These are phyloP conservation scores for Cryptosporidium tyzzeri DNA, from an alignment of 169 alveolate species.

Conservation along the genomic window DNA sequence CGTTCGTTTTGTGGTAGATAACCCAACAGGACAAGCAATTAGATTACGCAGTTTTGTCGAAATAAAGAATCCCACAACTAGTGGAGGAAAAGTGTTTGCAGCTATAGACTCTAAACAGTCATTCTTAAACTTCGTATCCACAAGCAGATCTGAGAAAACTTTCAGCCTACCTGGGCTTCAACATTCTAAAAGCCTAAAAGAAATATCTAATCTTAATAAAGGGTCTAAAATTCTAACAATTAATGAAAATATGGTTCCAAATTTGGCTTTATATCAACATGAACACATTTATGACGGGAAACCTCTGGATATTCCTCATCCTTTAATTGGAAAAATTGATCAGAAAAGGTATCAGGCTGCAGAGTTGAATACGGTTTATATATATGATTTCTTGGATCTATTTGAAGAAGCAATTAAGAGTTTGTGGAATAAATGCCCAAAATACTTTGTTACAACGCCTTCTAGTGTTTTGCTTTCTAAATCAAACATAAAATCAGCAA, in stretches of 20 bases:
- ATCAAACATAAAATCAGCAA: conserved; percentile 18
- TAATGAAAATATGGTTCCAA: conserved; percentile 3
- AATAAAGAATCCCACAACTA: conserved; percentile 77
- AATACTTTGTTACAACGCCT: conserved; percentile 75
- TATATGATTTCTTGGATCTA: conserved; percentile 80
- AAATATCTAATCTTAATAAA: neutral
- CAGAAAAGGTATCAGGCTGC: conserved; percentile 76
- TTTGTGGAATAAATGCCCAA: conserved; percentile 79
- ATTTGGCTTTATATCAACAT: conserved; percentile 36
- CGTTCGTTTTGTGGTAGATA: conserved; percentile 76
- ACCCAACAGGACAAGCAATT: conserved; percentile 79
- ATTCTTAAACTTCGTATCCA: conserved; percentile 25
- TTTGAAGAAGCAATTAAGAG: conserved; percentile 78
- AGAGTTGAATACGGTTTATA: conserved; percentile 77
- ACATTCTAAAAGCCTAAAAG: neutral
- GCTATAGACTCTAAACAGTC: conserved; percentile 74
- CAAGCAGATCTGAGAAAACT: conserved; percentile 3
- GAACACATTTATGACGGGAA: conserved; percentile 78
- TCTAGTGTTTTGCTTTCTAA: conserved; percentile 13
- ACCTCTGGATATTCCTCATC: conserved; percentile 78
- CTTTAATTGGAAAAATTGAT: conserved; percentile 77
- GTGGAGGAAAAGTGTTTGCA: conserved; percentile 77
- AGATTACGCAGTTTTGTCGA: conserved; percentile 77
- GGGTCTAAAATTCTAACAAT: conserved; percentile 1
- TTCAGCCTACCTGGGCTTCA: conserved; percentile 31